Conservation (phyloP, 768 basidiomycete species). For the Trichaptum fuscoviolaceum region DNA sequence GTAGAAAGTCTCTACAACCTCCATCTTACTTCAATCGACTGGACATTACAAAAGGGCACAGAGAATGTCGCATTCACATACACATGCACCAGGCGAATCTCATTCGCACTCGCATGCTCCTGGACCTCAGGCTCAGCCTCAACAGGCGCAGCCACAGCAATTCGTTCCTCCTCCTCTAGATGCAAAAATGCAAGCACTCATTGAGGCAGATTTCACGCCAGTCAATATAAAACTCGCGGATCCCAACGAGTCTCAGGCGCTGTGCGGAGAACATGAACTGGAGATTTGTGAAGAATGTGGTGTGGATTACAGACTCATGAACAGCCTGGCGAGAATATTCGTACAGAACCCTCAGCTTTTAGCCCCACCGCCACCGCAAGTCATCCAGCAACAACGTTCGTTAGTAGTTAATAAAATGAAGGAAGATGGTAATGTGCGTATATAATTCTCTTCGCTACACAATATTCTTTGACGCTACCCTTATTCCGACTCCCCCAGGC, state of each 20-base stretch:
- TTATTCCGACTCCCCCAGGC: slow-evolving; percentile 38
- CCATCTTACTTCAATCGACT: not conserved
- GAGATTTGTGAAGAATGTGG: slow-evolving; percentile 74
- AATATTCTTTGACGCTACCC: not conserved
- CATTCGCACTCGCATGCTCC: slow-evolving; percentile 47
- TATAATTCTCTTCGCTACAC: slow-evolving; percentile 5
- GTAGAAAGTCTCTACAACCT: not conserved
- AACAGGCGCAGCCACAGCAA: slow-evolving; percentile 39
- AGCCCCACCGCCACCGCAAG: slow-evolving; percentile 69
- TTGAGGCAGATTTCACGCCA: slow-evolving; percentile 66
- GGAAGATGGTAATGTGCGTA: slow-evolving; percentile 90
- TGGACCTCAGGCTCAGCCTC: slow-evolving; percentile 27
- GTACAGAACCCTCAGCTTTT: slow-evolving; percentile 62
- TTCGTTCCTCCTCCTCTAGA: slow-evolving; percentile 46
- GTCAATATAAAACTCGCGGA: slow-evolving; percentile 50
- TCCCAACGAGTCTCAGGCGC: slow-evolving; percentile 46
- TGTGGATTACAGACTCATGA: slow-evolving; percentile 69
- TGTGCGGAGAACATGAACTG: slow-evolving; percentile 62
- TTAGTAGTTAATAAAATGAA: slow-evolving; percentile 74
- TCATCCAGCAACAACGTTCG: slow-evolving; percentile 70
- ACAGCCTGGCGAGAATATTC: slow-evolving; percentile 70
- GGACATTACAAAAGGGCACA: not conserved
- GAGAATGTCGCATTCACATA: slow-evolving; percentile 60
- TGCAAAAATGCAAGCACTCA: slow-evolving; percentile 67
- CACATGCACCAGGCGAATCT: slow-evolving; percentile 52